Conservation (phyloP, 1,284 basidiomycete species). For the Naganishia sp. region DNA sequence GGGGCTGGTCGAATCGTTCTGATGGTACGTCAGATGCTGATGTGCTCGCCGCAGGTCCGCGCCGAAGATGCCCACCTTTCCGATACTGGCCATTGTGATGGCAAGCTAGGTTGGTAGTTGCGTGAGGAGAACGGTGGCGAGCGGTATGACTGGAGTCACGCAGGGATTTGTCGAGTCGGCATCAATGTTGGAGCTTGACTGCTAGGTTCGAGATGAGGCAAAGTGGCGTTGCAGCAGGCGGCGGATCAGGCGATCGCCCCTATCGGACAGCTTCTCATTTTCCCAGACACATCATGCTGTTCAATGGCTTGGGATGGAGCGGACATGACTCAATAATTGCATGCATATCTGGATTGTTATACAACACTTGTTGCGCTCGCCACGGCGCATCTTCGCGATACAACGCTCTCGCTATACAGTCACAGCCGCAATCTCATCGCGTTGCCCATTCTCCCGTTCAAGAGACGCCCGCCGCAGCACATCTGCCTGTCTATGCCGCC, state of each 20-base stretch:
- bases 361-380: not conserved
- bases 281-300: not conserved
- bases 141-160: no score
- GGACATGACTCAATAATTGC: not conserved
- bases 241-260: not conserved
- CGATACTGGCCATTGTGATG: not conserved
- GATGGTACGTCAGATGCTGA: not conserved
- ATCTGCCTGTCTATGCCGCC: conserved; percentile 22
- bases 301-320: no score
- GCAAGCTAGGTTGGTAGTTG: no score
- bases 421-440: not conserved
- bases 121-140: no score
- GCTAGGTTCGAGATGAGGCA: no score
- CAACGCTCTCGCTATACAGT: not conserved
- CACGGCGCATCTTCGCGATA: not conserved
- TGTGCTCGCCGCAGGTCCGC: no score
- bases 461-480: conserved; percentile 14
- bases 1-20: not conserved
- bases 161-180: no score
- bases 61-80: no score
- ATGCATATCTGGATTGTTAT: not conserved
- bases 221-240: no score
- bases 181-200: no score
- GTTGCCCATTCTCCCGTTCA: not conserved
- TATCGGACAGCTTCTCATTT: not conserved